Base-by-base conservation (phyloP, 2,329 filamentous ascomycete genomes). In the Aureobasidium subglaciale region DNA sequence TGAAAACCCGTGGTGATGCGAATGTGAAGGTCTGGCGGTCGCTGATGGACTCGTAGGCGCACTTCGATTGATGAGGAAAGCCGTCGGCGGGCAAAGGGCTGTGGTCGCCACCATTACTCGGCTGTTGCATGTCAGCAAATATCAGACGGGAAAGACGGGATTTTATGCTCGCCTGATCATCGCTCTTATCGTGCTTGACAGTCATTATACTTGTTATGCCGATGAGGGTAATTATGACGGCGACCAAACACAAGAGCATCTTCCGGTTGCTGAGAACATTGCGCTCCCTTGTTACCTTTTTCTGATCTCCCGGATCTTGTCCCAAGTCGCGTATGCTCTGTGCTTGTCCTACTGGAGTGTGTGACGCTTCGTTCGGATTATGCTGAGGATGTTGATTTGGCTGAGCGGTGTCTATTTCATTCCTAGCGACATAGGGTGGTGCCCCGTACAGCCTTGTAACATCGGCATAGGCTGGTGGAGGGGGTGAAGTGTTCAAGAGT, bases 401-500 rank as follows among this genome's bases (percentile, higher is more conserved):
- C 7, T 25, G 32, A 6, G n/a, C 13, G 27, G 2, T 13, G 22
- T 6, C 24, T 15, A 16, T 9, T n/a, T 25, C 53, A 10, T 46
- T 22, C 13, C 24, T 24, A 25, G 52, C 15, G 13, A 34, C 16
- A 22, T 56, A 43, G 15, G 41, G 40, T 18, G 54, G 27, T 29
- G 48, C 37, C 7, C 45, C 32, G 29, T 49, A 41, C 6, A 34
- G 9, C 15, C 45, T 16, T 4, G 55, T 53, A 8, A 54, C 46
- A n/a, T 57, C 56, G 13, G 56, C 49, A 40, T 57, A 57, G 13
- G 56, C 41, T 18, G 56, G 56, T 7, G 56, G 56, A 13, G 55
- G 55, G n/a, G 55, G 55, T 25, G 22, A 38, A 22, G 22, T 42
- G 49, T 41, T 49, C 18, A 57, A 20, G 4, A 57, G 32, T n/a